Percentiles rank a stretch among this genome's conserved stretches.
Evolutionary conservation across 164 flowering plant species (phyloP).

Genomic region (Dillenia suffruticosa): DNA sequence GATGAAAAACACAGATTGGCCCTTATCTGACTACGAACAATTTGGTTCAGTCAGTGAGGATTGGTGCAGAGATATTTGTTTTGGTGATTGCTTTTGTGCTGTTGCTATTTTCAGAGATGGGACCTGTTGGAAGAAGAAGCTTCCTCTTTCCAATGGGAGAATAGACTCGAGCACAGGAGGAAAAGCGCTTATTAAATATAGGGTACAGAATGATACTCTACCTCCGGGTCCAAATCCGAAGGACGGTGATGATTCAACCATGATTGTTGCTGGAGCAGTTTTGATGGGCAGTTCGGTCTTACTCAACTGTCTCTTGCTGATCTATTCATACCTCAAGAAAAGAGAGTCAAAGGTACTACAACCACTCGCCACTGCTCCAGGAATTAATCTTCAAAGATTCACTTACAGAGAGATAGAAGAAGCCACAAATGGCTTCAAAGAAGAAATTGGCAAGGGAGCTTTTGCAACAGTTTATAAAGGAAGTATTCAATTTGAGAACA

Average conservation of each 20-base stretch:
- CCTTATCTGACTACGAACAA: too few species aligned
- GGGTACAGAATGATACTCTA: background rate
- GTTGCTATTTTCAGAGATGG: too few species aligned
- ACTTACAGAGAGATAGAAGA: constrained; percentile 19
- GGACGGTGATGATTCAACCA: background rate
- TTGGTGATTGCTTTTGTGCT: too few species aligned
- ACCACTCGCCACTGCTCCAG: background rate
- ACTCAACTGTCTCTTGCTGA: constrained; percentile 5
- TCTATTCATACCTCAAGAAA: background rate
- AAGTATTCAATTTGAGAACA: background rate
- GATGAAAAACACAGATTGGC: too few species aligned
- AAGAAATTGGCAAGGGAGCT: constrained; percentile 13
- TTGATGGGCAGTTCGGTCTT: constrained; percentile 10
- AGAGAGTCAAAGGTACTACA: background rate
- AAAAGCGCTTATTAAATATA: constrained; percentile 16
- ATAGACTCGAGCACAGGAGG: background rate
- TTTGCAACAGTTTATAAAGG: constrained; percentile 19
- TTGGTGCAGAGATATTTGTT: too few species aligned
- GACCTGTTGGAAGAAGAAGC: too few species aligned
- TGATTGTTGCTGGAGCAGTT: background rate
- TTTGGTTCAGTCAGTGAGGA: too few species aligned
- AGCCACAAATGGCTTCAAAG: constrained; percentile 16
- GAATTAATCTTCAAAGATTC: constrained; percentile 5
- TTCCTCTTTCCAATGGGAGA: too few species aligned
- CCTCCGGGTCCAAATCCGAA: background rate